Base-by-base conservation (phyloP, 2,329 filamentous ascomycete genomes). In the Fusarium sublunatum region DNA sequence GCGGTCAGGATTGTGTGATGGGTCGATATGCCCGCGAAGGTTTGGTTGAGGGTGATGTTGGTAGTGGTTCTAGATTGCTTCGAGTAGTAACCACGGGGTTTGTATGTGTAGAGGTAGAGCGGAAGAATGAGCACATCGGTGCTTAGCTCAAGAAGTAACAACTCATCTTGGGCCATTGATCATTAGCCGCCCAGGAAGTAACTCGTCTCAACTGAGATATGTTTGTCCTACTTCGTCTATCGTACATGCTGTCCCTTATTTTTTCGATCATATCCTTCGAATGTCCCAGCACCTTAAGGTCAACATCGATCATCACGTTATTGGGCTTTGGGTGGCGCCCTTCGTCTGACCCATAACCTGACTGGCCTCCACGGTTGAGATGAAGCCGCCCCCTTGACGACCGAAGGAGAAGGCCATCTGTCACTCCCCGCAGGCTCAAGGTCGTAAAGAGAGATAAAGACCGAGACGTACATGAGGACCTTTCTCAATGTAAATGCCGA, bases 361-460 rank as follows among this genome's bases (percentile, higher is more conserved):
- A 76, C 54, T 1, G 70, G 64, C 19, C 56, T 62, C 25, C 60
- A 62, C 4, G 74, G 73, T 22, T 66, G 70, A 6, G 72, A 70
- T 11, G 74, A 70, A 7, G 68, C 68, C 3, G 66, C 58, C 12
- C 73, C 73, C 22, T 62, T 69, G 3, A 63, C 22, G 22, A 70
- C 61, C 22, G 63, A 63, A 1, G 73, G 70, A 6, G 58, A 47
- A 3, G 56, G 53, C 76, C 74, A 78, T 6, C 50, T 55, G 5
- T 64, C 45, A 11, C 70, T 72, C 6, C 66, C 61, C 1, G 68
- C 68, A 2, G 77, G 72, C 41, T 69, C 55, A 24, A 79, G 70
- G 19, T 78, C 75, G 51, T 78, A 79, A 25, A 78, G 70, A 0
- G 74, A 72, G 29, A 78, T 60, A 12, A 79, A 71, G 12, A 74